Base-by-base conservation (phyloP, 169 alveolate species). In the Plasmodium yoelii region DNA sequence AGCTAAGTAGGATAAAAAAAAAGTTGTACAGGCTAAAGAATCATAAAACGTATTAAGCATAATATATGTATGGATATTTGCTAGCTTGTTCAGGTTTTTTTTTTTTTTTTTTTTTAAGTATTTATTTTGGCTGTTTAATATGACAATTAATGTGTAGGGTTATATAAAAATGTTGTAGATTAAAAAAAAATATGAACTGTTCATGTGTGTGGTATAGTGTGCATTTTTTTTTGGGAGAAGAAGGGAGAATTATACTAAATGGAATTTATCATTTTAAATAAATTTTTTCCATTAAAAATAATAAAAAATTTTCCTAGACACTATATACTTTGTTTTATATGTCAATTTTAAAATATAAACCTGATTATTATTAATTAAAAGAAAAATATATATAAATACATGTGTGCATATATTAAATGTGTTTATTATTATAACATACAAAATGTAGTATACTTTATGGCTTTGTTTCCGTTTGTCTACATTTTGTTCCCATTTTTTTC, bases 191-290 rank as follows among this genome's bases (percentile, higher is more conserved):
- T 69, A 74, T 74, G 69, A 18, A 74, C 65, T 74, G 69, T 74
- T 74, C 73, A 60, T 51, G 88, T 74, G 88, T 74, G 73, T 61
- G 9, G 22, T 61, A 60, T 53, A 12, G 84, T 70, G 84, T 70
- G 84, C 84, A 70, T 47, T 64, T 74, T 51, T 51, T 55, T 57
- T 7, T 7, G n/a, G 13, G n/a, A n/a, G 19, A 57, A 57, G 26
- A 1, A 13, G 26, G 19, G 10, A 13, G 19, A 57, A 57, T 57
- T 24, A 57, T 8, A 15, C 26, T 15, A 57, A 57, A 24, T 67
- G 44, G 42, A 44, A 57, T 57, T 15, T 49, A 67, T 67, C 15
- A 22, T 9, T 8, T 18, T 67, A 26, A 15, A 49, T 63, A 19
- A 12, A 63, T 63, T 26, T 63, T 63, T 15, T 63, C 72, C 42